phyloP scores from a whole-genome alignment of 192 early-diverging fungal species.

The Coemansia sp. region DNA sequence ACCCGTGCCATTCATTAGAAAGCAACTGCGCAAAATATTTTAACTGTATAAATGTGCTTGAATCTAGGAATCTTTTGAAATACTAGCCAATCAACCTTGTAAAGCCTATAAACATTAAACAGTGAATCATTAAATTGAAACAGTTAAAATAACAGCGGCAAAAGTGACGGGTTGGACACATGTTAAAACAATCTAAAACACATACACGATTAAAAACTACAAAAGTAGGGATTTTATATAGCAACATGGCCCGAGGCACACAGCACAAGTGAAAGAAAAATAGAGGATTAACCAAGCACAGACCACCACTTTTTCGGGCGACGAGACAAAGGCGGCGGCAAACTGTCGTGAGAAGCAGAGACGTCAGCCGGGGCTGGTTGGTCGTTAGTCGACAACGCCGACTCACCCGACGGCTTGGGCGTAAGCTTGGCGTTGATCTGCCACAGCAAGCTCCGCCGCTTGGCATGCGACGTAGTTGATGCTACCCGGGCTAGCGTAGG shows the following conservation, averaged over 20 bases:
- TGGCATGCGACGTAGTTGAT: conserved; percentile 8
- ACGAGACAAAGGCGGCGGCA: not conserved
- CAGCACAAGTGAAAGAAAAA: not conserved
- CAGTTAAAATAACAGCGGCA: too few relatives aligned
- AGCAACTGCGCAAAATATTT: too few relatives aligned
- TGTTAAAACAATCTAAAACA: too few relatives aligned
- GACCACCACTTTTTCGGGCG: conserved; percentile 45
- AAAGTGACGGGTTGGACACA: too few relatives aligned
- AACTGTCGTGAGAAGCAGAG: not conserved
- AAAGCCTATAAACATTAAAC: too few relatives aligned
- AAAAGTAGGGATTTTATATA: too few relatives aligned
- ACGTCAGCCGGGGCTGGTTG: not conserved
- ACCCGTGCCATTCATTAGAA: too few relatives aligned
- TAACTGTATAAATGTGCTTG: too few relatives aligned
- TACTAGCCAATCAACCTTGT: too few relatives aligned
- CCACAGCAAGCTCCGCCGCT: conserved; percentile 40
- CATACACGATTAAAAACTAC: too few relatives aligned
- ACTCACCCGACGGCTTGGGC: not conserved
- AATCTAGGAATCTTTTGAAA: too few relatives aligned
- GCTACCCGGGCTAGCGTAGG: conserved; percentile 12
- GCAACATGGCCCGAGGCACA: not conserved
- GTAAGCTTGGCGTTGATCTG: conserved; percentile 22
- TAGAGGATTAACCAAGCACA: conserved; percentile 23
- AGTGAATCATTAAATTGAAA: too few relatives aligned
- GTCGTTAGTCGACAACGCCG: not conserved